Evolutionary conservation across 192 early-diverging fungal species (phyloP).

Genomic region (Linnemannia zychae): DNA sequence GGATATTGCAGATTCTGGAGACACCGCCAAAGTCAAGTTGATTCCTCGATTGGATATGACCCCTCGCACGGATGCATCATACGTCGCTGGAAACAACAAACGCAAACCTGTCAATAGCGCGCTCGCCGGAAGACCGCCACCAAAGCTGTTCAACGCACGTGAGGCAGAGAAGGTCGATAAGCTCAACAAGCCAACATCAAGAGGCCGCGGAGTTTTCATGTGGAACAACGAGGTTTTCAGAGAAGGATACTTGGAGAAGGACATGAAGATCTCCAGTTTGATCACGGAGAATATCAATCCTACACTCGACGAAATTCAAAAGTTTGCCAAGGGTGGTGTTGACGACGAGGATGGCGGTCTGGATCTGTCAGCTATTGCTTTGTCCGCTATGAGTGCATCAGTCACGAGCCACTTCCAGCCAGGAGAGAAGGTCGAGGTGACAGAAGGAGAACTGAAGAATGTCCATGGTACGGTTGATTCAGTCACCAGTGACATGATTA

Average conservation of each 20-base stretch:
- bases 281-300: conserved; percentile 82
- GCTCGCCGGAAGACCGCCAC: conserved; percentile 69
- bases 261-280: conserved; percentile 76
- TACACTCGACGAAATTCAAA: conserved; percentile 92
- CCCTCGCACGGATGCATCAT: conserved; percentile 51
- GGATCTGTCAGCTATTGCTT: conserved; percentile 65
- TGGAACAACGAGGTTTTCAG: conserved; percentile 73
- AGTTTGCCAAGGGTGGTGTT: conserved; percentile 82
- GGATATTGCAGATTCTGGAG: conserved; percentile 75
- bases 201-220: conserved; percentile 71
- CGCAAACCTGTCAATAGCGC: conserved; percentile 68
- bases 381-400: conserved; percentile 62
- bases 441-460: conserved; percentile 86
- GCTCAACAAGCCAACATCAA: conserved; percentile 63
- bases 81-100: conserved; percentile 59
- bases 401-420: conserved; percentile 71
- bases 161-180: conserved; percentile 61
- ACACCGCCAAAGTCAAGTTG: conserved; percentile 74
- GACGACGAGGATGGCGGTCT: conserved; percentile 74
- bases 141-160: conserved; percentile 84
- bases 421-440: conserved; percentile 91
- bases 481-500: conserved; percentile 79
- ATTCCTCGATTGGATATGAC: conserved; percentile 83
- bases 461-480: conserved; percentile 81
- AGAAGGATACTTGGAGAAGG: conserved; percentile 89